Base-by-base conservation (phyloP, 2,329 filamentous ascomycete genomes). In the Talaromyces rugulosus region DNA sequence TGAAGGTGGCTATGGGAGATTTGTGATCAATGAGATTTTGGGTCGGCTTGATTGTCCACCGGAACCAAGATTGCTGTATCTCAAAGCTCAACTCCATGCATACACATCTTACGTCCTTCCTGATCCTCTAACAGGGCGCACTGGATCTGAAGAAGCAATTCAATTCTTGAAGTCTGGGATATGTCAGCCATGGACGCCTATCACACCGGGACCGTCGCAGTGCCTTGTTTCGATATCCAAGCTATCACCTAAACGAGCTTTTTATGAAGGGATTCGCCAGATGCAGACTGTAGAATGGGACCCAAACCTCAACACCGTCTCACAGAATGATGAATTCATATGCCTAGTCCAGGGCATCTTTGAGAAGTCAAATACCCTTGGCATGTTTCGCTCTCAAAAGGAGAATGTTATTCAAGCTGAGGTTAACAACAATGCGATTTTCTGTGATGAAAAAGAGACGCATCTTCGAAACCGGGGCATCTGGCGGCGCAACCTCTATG, bases 131-230 rank as follows among this genome's bases (percentile, higher is more conserved):
- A 89, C 86, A 0, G 74, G 79, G 0, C 76, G 80, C 0, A 89
- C 85, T 0, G 88, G 88, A 0, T 81, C 80, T 0, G 87, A 90
- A 67, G 86, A 89, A 70, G 81, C 85, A 0, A 62, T 86, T 0
- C 71, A 78, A 1, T 79, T 77, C 33, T 72, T 89, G 0, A 66
- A 70, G 2, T 84, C 84, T 0, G 83, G 81, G 0, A 71, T 73
- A 1, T 82, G 80, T 34, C 82, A 83, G 36, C 82, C 83, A 0
- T 85, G 82, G 82, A 67, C 61, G 0, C 72, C 77, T 0, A 51
- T 81, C n/a, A 58, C 0, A 16, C 1, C 12, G 3, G 23, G 23
- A 5, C 28, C n/a, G 6, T 2, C 63, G 5, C 23, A 44, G 5
- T 62, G 69, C 1, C 64, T 77, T 1, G 12, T 53, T 3, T 51